Evolutionary conservation across 768 basidiomycete genomes (phyloP), one percentile per base, ranked within the genome.

Genomic region (Rhodotorula taiwanensis): DNA sequence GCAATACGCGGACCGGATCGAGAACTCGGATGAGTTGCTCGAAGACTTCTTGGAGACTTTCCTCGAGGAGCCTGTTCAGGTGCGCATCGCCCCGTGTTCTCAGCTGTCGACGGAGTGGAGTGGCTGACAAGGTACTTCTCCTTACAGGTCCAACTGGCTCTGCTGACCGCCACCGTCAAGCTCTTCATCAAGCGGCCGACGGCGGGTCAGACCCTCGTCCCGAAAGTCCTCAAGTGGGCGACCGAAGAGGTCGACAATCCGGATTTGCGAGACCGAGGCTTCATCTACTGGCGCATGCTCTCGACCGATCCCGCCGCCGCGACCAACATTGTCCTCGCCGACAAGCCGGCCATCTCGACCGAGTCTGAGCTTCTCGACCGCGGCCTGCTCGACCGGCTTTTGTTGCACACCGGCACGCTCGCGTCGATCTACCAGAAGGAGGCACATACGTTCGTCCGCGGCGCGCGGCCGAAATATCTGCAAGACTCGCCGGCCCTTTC

Each of bases 231-330:
- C 48, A 97, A 98, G 74, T 90, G 89, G 86, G 86, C 91, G 18
- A 99, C 95, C 11, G 94, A 99, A 75, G 89, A 95, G 70, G 85
- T 95, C 58, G 95, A 99, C 75, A 99, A 99, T 74, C 95, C 95
- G 13, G 95, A 99, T 79, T 80, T 99, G 27, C 83, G 95, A 39
- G 95, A 99, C 76, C 81, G 95, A 65, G 95, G 95, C 5, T 98
- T 93, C 79, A 98, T 99, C 88, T 99, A 98, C 77, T 99, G 95
- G 95, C 85, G 95, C 43, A 81, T 99, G 78, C 82, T 98, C 49
- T 93, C 94, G 14, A 86, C 91, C 72, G 91, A 95, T 74, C 91
- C 93, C 3, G 78, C 85, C 13, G 86, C 86, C 0, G 93, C 95
- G 11, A 83, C 86, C 43, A 87, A 90, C 68, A 87, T 98, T 66